phyloP scores from a whole-genome alignment of 2,329 filamentous ascomycete species.

The Seiridium cupressi region DNA sequence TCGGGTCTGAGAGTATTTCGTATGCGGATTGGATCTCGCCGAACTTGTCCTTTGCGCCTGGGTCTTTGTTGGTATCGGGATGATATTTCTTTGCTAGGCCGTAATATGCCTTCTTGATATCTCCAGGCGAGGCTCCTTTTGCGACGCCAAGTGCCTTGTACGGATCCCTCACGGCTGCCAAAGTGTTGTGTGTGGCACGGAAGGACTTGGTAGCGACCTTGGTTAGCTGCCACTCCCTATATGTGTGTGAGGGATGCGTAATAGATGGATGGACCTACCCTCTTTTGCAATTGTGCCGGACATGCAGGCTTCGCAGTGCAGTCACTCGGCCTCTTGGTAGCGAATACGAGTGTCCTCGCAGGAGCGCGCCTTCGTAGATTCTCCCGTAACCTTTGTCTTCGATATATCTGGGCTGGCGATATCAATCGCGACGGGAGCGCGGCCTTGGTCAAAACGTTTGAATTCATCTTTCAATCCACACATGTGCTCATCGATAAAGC shows the following conservation, averaged over 20 bases:
- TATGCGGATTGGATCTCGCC: conserved; percentile 91
- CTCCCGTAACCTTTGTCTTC: conserved; percentile 37
- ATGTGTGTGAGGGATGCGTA: neutral
- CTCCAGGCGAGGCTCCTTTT: conserved; percentile 75
- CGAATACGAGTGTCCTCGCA: conserved; percentile 19
- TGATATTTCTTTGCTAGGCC: conserved; percentile 96
- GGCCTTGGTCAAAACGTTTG: conserved; percentile 44
- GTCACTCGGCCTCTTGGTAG: conserved; percentile 17
- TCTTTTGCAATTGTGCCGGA: neutral
- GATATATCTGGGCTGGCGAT: conserved; percentile 39
- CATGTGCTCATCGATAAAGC: conserved; percentile 12
- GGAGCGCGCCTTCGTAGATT: conserved; percentile 34
- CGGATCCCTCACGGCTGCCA: conserved; percentile 66
- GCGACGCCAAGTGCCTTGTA: conserved; percentile 83
- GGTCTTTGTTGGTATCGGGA: conserved; percentile 96
- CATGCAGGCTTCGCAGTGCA: conserved; percentile 10
- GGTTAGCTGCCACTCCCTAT: neutral
- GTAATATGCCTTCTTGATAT: conserved; percentile 99
- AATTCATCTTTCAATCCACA: conserved; percentile 38
- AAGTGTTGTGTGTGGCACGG: conserved; percentile 54
- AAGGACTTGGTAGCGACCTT: conserved; percentile 41
- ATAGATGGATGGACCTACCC: conserved; percentile 4
- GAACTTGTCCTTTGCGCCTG: conserved; percentile 91
- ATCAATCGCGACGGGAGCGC: conserved; percentile 44
- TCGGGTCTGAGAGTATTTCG: conserved; percentile 86